Evolutionary conservation across 768 basidiomycete species (phyloP).

Genomic region (Lentinula detonsa): DNA sequence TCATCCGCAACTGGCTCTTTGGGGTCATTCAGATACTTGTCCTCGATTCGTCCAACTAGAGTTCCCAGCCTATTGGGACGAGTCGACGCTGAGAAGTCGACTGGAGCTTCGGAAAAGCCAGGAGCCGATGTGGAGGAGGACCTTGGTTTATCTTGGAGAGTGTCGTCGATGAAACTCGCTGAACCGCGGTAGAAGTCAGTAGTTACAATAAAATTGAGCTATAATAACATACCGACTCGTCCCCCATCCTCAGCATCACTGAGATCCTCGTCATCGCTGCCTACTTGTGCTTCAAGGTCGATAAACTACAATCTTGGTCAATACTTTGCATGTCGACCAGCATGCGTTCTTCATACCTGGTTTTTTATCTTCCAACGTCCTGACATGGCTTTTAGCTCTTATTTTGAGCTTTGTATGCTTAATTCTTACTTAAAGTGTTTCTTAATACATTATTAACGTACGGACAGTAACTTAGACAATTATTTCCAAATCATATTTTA

Average conservation of each 20-base stretch:
- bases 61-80: background rate
- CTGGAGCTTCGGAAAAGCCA: background rate
- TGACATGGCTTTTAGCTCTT: too few relatives aligned
- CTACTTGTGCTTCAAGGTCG: background rate
- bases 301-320: background rate
- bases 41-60: background rate
- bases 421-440: too few relatives aligned
- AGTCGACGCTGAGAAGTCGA: background rate
- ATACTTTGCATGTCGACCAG: too few relatives aligned
- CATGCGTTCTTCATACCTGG: too few relatives aligned
- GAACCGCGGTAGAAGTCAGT: background rate
- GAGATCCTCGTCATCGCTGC: background rate
- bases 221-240: background rate
- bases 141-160: too few relatives aligned
- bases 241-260: background rate
- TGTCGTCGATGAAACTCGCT: background rate
- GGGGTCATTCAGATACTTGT: background rate
- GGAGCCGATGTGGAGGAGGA: background rate
- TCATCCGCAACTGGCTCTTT: background rate
- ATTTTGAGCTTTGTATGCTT: too few relatives aligned
- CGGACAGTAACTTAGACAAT: too few relatives aligned
- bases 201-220: background rate
- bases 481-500: too few relatives aligned
- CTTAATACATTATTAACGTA: too few relatives aligned
- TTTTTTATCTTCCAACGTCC: too few relatives aligned